Conservation (phyloP, 78 protist genomes). For the Dictyostelium firmibasis region DNA sequence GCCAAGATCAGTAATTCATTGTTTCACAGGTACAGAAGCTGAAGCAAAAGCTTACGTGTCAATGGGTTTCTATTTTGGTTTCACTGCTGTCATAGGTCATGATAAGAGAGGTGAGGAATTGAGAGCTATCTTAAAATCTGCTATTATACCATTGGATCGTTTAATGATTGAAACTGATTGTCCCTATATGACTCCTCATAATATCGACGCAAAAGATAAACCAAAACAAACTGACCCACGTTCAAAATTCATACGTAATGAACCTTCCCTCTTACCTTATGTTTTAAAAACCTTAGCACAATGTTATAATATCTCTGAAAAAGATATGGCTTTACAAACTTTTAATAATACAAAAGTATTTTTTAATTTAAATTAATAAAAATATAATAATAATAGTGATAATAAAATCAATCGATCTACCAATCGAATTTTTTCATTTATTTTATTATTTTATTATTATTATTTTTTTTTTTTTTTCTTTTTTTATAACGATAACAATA, state of each 20-base stretch:
- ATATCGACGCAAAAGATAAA: constrained; percentile 12
- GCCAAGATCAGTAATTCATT: constrained; percentile 72
- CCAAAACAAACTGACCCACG: background rate
- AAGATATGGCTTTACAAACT: constrained; percentile 40
- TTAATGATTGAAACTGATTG: constrained; percentile 82
- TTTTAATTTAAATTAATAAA: constrained; percentile 20
- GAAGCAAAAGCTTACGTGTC: constrained; percentile 42
- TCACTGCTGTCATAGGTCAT: constrained; percentile 73
- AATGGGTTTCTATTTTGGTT: constrained; percentile 70
- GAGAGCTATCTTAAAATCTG: constrained; percentile 10
- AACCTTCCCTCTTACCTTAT: constrained; percentile 54
- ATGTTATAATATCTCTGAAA: constrained; percentile 37
- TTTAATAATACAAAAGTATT: constrained; percentile 32
- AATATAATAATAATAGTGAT: background rate
- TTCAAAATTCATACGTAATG: constrained; percentile 33
- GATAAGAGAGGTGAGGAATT: constrained; percentile 39
- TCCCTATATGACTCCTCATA: constrained; percentile 78
- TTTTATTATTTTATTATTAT: too few relatives aligned
- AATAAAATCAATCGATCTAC: too few relatives aligned
- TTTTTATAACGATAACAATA: too few relatives aligned
- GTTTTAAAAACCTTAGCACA: constrained; percentile 40
- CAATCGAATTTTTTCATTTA: too few relatives aligned
- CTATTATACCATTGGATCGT: constrained; percentile 52
- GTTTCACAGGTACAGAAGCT: constrained; percentile 67
- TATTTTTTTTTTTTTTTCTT: too few relatives aligned